Percentiles rank a stretch among this genome's conserved stretches.
These are phyloP conservation scores for Pyrrhoderma lamaoense DNA, from an alignment of 1,284 basidiomycete genomes.

Conservation along the genomic window DNA sequence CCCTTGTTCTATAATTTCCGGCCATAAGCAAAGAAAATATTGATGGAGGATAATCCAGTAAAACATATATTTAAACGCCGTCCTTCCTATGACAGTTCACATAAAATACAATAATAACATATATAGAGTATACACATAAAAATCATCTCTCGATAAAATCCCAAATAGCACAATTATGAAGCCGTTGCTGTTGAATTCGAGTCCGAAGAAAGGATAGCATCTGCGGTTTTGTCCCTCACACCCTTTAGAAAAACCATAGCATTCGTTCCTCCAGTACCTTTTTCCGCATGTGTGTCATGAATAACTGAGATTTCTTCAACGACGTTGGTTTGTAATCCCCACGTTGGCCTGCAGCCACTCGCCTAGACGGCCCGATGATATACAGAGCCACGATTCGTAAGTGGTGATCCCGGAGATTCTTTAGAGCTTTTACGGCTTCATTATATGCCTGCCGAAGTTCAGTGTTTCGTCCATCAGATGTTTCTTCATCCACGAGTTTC, in stretches of 20 bases:
- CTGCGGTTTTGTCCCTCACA: slow-evolving; percentile 66
- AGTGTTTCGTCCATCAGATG: slow-evolving; percentile 26
- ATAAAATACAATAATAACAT: too few relatives aligned
- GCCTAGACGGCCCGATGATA: slow-evolving; percentile 62
- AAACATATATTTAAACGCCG: too few relatives aligned
- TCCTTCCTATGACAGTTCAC: too few relatives aligned
- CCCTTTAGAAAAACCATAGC: slow-evolving; percentile 77
- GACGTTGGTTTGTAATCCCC: slow-evolving; percentile 13
- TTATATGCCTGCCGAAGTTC: slow-evolving; percentile 64
- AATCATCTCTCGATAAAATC: too few relatives aligned
- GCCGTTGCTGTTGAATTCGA: too few relatives aligned
- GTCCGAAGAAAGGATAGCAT: not conserved
- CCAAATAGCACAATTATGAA: too few relatives aligned
- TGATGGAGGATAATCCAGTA: too few relatives aligned
- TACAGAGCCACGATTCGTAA: slow-evolving; percentile 83
- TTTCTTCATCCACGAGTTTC: slow-evolving; percentile 37
- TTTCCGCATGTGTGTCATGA: slow-evolving; percentile 22
- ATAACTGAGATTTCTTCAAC: not conserved
- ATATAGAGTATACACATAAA: too few relatives aligned
- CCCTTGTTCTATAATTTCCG: too few relatives aligned
- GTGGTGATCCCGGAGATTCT: slow-evolving; percentile 80
- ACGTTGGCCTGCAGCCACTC: slow-evolving; percentile 28
- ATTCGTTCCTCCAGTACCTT: slow-evolving; percentile 74
- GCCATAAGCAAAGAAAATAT: too few relatives aligned
- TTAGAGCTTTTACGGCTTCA: slow-evolving; percentile 62